Percentiles rank a stretch among this genome's conserved stretches.
Evolutionary conservation across 805 yeast genomes (phyloP).

Genomic region (Wickerhamiella parazyma): DNA sequence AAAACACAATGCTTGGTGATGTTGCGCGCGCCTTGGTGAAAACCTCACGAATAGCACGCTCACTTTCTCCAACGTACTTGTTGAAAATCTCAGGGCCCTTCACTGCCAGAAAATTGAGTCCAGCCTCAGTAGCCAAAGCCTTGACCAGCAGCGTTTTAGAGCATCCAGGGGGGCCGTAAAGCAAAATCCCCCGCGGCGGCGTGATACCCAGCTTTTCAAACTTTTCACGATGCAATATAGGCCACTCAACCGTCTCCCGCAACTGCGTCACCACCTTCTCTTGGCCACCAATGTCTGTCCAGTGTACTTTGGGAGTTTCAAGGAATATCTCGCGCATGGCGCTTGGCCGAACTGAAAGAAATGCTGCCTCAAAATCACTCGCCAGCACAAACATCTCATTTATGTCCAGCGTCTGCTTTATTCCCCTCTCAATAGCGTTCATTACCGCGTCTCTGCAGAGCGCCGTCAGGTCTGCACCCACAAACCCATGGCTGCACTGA

Average conservation of each 20-base stretch:
- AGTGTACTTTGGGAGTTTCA: slow-evolving; percentile 85
- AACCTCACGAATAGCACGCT: slow-evolving; percentile 81
- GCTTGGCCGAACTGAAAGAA: slow-evolving; percentile 77
- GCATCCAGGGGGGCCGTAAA: slow-evolving; percentile 98
- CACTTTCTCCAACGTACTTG: slow-evolving; percentile 93
- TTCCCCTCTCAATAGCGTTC: slow-evolving; percentile 58
- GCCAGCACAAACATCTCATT: slow-evolving; percentile 35
- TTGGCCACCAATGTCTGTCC: slow-evolving; percentile 97
- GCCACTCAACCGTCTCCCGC: slow-evolving; percentile 83
- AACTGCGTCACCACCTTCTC: slow-evolving; percentile 65
- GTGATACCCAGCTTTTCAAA: slow-evolving; percentile 65
- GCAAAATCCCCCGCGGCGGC: slow-evolving; percentile 84
- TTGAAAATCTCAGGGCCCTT: slow-evolving; percentile 95
- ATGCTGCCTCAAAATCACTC: slow-evolving; percentile 54
- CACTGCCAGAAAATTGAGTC: slow-evolving; percentile 82
- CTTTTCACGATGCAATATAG: slow-evolving; percentile 67
- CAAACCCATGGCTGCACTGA: slow-evolving; percentile 84
- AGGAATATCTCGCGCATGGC: slow-evolving; percentile 93
- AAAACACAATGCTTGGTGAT: slow-evolving; percentile 83
- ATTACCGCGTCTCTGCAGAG: slow-evolving; percentile 78
- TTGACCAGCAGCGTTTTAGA: slow-evolving; percentile 91
- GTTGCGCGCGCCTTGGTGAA: slow-evolving; percentile 92
- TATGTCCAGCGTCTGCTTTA: slow-evolving; percentile 20
- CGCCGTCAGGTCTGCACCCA: slow-evolving; percentile 90
- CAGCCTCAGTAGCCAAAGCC: slow-evolving; percentile 91